Percentiles rank a stretch among this genome's conserved stretches.
Evolutionary conservation across 139 green algal genomes (phyloP).

Genomic region (Yamagishiella unicocca): DNA sequence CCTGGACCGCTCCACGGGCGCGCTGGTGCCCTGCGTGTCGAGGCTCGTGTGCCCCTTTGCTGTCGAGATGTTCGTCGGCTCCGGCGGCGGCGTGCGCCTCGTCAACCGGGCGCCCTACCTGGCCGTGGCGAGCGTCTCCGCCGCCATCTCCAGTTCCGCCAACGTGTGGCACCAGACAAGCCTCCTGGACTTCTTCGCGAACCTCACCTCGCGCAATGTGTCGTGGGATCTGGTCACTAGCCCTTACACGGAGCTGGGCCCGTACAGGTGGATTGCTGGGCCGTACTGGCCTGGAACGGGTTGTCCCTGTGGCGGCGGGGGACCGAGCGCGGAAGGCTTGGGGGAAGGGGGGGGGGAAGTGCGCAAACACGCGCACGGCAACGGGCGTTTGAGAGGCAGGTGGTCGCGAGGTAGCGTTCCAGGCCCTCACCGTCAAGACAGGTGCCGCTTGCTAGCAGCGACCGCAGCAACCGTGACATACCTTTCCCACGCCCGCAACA

Average conservation of each 20-base stretch:
- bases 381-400: no score
- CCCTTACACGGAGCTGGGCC: constrained; percentile 2
- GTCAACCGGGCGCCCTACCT: constrained; percentile 44
- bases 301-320: no score
- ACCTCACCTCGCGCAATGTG: neutral
- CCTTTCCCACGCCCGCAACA: no score
- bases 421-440: no score
- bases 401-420: no score
- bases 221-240: constrained; percentile 25
- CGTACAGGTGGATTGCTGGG: constrained; percentile 24
- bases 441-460: no score
- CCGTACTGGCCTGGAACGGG: no score
- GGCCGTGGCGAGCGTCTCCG: constrained; percentile 14
- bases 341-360: no score
- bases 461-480: no score
- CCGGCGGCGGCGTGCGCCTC: neutral
- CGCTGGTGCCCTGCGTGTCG: constrained; percentile 4
- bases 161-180: neutral
- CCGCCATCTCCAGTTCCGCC: neutral
- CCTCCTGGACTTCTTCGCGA: constrained; percentile 8
- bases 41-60: constrained; percentile 19
- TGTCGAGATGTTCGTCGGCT: neutral
- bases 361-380: no score
- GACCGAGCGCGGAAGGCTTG: no score
- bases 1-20: constrained; percentile 30